A percentile compares a stretch with the other conserved stretches of the same genome.
Evolutionary conservation across 1,284 basidiomycete species (phyloP).

Genomic region (Irpex lacteus): DNA sequence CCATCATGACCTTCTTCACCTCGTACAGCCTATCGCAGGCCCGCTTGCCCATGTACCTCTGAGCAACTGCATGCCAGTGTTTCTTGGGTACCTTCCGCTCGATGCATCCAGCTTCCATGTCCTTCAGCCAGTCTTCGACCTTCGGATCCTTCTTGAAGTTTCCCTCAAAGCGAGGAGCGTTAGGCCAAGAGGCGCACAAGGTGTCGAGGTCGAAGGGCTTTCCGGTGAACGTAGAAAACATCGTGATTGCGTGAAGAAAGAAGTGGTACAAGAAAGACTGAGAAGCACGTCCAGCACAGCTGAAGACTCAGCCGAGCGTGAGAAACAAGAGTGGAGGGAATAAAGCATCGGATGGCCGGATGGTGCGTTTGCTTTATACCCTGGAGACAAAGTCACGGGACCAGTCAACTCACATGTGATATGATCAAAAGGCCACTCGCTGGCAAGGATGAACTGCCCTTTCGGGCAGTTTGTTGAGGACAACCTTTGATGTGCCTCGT

Average conservation of each 20-base stretch:
- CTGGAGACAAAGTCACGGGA: neutral
- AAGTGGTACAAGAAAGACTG: neutral
- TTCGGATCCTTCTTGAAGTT: slow-evolving; percentile 57
- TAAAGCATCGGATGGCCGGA: too few species aligned
- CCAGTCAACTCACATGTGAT: neutral
- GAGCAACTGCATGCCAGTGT: slow-evolving; percentile 71
- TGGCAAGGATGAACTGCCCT: neutral
- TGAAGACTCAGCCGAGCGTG: neutral
- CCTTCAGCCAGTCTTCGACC: slow-evolving; percentile 60
- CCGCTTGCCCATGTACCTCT: slow-evolving; percentile 60
- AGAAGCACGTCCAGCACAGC: neutral
- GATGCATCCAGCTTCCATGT: slow-evolving; percentile 57
- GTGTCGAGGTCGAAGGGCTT: slow-evolving; percentile 51
- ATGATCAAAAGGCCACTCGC: neutral
- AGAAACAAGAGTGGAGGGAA: too few species aligned
- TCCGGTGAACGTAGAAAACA: neutral
- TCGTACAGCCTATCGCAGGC: slow-evolving; percentile 57
- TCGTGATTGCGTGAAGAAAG: neutral
- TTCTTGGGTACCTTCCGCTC: slow-evolving; percentile 63
- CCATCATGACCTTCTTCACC: slow-evolving; percentile 58
- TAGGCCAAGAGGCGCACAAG: slow-evolving; percentile 50
- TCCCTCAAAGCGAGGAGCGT: slow-evolving; percentile 57
- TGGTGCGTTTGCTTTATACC: neutral
- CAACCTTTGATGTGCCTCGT: neutral
- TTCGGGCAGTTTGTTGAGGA: neutral